A percentile compares a stretch with the other conserved stretches of the same genome.
Evolutionary conservation across 805 yeast genomes (phyloP).

Genomic region (Crinitomyces ghanaensis): DNA sequence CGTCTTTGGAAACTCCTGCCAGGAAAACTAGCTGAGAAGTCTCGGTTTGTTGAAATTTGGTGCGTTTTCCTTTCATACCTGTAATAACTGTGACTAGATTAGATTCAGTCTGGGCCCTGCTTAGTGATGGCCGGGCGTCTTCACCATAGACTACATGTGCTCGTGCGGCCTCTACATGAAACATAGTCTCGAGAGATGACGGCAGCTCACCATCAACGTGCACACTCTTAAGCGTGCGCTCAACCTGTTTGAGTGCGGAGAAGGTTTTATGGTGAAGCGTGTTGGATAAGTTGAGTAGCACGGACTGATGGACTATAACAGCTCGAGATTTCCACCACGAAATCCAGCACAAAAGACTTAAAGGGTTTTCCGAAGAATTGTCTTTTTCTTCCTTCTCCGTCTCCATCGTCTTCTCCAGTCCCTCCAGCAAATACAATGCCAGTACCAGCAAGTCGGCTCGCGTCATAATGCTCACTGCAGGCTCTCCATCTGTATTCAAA

Average conservation of each 20-base stretch:
- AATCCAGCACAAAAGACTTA: not conserved
- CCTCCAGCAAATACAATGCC: constrained; percentile 35
- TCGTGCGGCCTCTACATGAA: constrained; percentile 58
- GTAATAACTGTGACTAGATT: constrained; percentile 58
- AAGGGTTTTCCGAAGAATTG: not conserved
- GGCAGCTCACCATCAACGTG: constrained; percentile 13
- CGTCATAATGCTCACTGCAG: constrained; percentile 51
- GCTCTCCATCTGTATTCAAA: constrained; percentile 53
- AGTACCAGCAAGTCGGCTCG: constrained; percentile 37
- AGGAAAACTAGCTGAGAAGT: constrained; percentile 64
- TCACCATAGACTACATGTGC: constrained; percentile 25
- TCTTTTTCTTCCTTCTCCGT: too few species aligned
- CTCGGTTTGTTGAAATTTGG: constrained; percentile 66
- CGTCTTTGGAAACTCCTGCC: too few species aligned
- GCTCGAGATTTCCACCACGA: constrained; percentile 27
- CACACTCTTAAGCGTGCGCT: not conserved
- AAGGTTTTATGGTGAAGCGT: constrained; percentile 20
- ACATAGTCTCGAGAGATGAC: constrained; percentile 33
- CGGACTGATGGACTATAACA: constrained; percentile 24
- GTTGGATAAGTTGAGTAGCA: constrained; percentile 19
- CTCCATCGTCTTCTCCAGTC: too few species aligned
- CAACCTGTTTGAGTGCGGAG: constrained; percentile 10
- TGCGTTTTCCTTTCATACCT: constrained; percentile 81
- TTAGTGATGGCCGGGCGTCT: constrained; percentile 18
- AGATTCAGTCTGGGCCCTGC: constrained; percentile 34